Evolutionary conservation across 306 rosid species (phyloP), one percentile per base, ranked within the genome.

Genomic region (Rosa multiflora): DNA sequence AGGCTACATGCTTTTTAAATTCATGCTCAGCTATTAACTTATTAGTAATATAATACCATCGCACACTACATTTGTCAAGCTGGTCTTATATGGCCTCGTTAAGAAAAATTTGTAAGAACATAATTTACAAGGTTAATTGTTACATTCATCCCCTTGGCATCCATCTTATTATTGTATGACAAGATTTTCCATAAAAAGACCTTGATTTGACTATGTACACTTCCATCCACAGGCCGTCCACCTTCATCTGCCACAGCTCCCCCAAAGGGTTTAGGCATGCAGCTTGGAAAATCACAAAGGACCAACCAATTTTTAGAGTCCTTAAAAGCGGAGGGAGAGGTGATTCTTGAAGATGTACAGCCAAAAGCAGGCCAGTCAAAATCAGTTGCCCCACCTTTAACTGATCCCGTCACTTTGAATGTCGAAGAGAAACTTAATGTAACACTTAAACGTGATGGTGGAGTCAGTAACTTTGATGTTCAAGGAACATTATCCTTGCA

Each of bases 271-370:
- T 87, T 83, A 80, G 97, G 97, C 39, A 94, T 92, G 97, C 93
- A 89, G 90, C 90, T 90, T 72, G 97, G 97, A 67, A 94, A 91
- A 84, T 88, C 97, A 75, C 96, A 93, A 79, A 93, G 83, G 94
- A 85, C 94, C 52, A 91, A 88, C 87, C 96, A 95, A 66, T 89
- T 95, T 83, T 86, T 95, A 81, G 99, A 93, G 86, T 95, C 99
- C 76, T 18, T 95, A 84, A 93, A 95, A 86, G 96, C 97, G 42
- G 98, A 95, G 84, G 99, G 99, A 40, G 99, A 95, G 87, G 97
- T 91, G 81, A 90, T 95, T 83, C 84, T 88, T 72, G 98, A 93
- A 87, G 97, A 93, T 83, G 91, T 93, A 73, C 97, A 90, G 76
- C 98, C 96, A 75, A 95, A 80, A 83, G 83, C 76, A 52, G 85